These are phyloP conservation scores for Fusarium sp. DNA, from an alignment of 2,329 filamentous ascomycete genomes.

Conservation along the genomic window DNA sequence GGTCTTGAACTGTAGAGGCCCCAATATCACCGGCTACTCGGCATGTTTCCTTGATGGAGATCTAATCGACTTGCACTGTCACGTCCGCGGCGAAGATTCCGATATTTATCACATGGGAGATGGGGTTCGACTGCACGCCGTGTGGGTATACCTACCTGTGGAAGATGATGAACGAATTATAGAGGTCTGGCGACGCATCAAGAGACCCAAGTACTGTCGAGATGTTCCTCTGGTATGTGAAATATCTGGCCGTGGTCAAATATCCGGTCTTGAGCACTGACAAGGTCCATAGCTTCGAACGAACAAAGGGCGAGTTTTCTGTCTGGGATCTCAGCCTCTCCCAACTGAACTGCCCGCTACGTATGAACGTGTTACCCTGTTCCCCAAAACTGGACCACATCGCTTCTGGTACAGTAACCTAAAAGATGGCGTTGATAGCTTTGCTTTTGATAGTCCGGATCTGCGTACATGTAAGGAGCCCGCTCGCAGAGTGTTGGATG, in stretches of 20 bases:
- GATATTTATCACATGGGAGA: neutral
- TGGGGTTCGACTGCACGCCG: conserved; percentile 5
- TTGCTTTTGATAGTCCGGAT: conserved; percentile 18
- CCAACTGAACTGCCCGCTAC: neutral
- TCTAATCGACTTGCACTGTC: conserved; percentile 8
- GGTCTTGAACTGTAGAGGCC: conserved; percentile 1
- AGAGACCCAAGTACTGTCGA: conserved; percentile 6
- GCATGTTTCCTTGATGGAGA: conserved; percentile 15
- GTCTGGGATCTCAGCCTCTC: conserved; percentile 9
- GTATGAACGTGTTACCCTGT: conserved; percentile 10
- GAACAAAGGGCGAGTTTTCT: conserved; percentile 13
- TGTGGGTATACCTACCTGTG: conserved; percentile 18
- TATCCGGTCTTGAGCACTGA: neutral
- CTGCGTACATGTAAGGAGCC: neutral
- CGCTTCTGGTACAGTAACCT: conserved; percentile 14
- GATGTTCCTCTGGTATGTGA: conserved; percentile 12
- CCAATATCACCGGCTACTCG: conserved; percentile 12
- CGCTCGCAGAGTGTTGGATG: neutral
- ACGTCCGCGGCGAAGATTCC: neutral
- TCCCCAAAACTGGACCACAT: neutral
- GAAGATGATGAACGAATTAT: conserved; percentile 5
- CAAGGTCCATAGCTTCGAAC: conserved; percentile 7
- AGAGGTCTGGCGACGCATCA: conserved; percentile 16
- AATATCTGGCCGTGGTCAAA: no score
- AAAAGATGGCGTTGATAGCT: conserved; percentile 4